Evolutionary conservation across 306 rosid species (phyloP).

Genomic region (Vachellia pachyceras): DNA sequence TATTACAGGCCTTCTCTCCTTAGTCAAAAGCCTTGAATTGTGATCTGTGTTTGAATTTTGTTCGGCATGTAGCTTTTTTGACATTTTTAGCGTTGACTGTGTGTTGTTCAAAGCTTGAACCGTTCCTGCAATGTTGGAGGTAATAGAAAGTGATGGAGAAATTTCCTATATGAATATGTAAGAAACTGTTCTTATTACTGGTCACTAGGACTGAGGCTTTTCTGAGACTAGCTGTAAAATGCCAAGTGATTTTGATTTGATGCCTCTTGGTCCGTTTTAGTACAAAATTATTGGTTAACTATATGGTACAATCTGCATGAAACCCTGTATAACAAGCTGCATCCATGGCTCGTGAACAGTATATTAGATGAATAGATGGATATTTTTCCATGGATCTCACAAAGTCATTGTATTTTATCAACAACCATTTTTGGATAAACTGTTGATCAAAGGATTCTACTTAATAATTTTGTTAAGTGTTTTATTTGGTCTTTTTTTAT

Average conservation of each 20-base stretch:
- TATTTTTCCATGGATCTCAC: too few species aligned
- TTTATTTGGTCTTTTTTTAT: too few species aligned
- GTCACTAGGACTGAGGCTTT: background rate
- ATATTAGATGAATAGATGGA: background rate
- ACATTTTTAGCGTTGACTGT: too few species aligned
- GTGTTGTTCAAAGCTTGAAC: too few species aligned
- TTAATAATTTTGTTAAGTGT: too few species aligned
- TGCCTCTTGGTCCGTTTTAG: too few species aligned
- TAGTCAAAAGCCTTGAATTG: conserved; percentile 58
- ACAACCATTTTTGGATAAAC: too few species aligned
- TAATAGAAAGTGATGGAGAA: background rate
- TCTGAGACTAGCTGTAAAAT: background rate
- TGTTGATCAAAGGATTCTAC: too few species aligned
- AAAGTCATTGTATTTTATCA: too few species aligned
- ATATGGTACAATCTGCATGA: background rate
- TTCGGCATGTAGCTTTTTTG: conserved; percentile 37
- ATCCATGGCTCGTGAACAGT: background rate
- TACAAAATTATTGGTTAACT: too few species aligned
- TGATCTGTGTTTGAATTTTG: conserved; percentile 1
- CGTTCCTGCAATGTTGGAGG: too few species aligned
- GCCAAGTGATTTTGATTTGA: background rate
- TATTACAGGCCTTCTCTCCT: conserved; percentile 90
- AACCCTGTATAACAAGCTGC: background rate
- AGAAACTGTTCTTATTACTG: background rate
- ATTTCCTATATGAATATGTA: background rate